Conservation (phyloP, 1,139 yeast species). For the Nakaseomyces uthaithaninus region DNA sequence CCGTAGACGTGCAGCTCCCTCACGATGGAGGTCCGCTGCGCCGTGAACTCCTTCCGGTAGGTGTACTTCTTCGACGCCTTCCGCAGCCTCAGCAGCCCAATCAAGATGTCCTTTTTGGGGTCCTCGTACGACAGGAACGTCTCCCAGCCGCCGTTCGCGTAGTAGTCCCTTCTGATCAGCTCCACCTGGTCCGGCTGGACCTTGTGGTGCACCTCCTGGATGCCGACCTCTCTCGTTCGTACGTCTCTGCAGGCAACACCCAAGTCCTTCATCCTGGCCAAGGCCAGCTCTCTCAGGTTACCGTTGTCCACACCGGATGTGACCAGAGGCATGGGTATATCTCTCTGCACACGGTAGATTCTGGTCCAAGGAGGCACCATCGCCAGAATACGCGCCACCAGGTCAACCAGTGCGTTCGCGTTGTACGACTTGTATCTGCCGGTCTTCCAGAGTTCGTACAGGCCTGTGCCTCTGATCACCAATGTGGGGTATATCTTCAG, state of each 20-base stretch:
- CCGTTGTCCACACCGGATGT: conserved; percentile 98
- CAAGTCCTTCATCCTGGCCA: conserved; percentile 96
- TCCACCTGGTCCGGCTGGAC: conserved; percentile 97
- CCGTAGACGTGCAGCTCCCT: conserved; percentile 97
- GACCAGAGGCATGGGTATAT: conserved; percentile 98
- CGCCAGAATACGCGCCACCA: conserved; percentile 91
- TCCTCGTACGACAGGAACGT: conserved; percentile 94
- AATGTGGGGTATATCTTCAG: conserved; percentile 90
- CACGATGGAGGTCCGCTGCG: conserved; percentile 84
- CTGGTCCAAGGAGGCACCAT: conserved; percentile 99
- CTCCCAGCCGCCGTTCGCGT: conserved; percentile 99
- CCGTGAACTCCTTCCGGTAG: conserved; percentile 77
- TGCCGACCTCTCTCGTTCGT: conserved; percentile 98
- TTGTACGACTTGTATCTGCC: conserved; percentile 91
- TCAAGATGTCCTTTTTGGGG: conserved; percentile 90
- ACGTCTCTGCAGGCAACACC: conserved; percentile 96
- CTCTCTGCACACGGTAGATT: conserved; percentile 96
- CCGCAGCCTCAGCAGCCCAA: conserved; percentile 82
- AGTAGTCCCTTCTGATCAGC: conserved; percentile 86
- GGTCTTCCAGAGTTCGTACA: conserved; percentile 94
- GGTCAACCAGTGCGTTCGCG: conserved; percentile 87
- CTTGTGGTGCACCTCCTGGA: conserved; percentile 95
- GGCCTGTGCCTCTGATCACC: conserved; percentile 95
- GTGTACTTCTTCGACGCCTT: conserved; percentile 86
- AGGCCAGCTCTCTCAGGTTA: conserved; percentile 85